Evolutionary conservation across 1,284 basidiomycete species (phyloP).

Genomic region (Cerrena zonata): DNA sequence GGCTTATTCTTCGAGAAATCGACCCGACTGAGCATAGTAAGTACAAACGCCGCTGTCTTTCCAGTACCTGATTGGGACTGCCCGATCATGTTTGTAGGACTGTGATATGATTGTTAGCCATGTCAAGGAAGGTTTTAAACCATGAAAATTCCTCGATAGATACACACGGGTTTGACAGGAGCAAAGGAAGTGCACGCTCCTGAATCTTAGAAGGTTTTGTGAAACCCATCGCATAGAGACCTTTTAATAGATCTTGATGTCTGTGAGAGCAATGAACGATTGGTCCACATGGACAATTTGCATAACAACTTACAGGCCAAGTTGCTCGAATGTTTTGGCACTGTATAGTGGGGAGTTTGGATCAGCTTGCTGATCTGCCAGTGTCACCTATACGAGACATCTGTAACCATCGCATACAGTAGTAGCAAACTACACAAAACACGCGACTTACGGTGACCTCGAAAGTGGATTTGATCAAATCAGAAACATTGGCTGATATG

Average conservation of each 20-base stretch:
- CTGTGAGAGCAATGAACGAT: conserved; percentile 35
- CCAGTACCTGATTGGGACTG: conserved; percentile 99
- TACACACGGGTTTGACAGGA: conserved; percentile 81
- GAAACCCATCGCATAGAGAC: conserved; percentile 95
- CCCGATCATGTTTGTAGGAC: conserved; percentile 96
- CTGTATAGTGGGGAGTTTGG: conserved; percentile 94
- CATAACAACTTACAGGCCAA: conserved; percentile 69
- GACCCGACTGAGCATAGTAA: conserved; percentile 94
- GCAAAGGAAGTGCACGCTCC: conserved; percentile 89
- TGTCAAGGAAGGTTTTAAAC: conserved; percentile 1
- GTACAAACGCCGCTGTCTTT: conserved; percentile 96
- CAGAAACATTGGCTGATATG: conserved; percentile 29
- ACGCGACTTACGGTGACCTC: conserved; percentile 57
- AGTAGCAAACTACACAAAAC: not conserved
- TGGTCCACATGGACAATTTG: not conserved
- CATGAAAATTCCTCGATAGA: not conserved
- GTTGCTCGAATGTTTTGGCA: conserved; percentile 90
- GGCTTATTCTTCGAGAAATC: conserved; percentile 81
- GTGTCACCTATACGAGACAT: conserved; percentile 67
- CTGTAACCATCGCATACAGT: conserved; percentile 13
- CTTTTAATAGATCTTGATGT: conserved; percentile 85
- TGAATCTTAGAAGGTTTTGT: conserved; percentile 99
- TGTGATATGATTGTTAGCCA: conserved; percentile 28
- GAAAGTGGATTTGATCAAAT: conserved; percentile 68
- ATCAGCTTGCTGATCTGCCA: conserved; percentile 95